A percentile compares a stretch with the other conserved stretches of the same genome.
Conservation (phyloP, 169 alveolate genomes). For the Plasmodium malariae region DNA sequence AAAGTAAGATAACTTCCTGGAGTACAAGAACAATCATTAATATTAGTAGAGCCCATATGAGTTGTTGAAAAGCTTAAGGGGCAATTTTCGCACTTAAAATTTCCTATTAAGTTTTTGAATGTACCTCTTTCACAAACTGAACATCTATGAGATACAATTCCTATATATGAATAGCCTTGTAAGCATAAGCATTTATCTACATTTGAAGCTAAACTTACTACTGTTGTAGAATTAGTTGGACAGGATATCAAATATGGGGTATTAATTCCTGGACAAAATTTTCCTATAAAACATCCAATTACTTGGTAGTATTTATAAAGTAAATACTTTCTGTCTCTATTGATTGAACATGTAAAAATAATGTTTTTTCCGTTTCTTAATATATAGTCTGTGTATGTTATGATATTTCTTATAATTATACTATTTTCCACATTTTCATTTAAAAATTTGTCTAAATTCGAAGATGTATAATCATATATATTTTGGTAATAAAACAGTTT, state of each 20-base stretch:
- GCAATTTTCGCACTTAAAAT: constrained; percentile 80
- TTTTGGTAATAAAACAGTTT: constrained; percentile 45
- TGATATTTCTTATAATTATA: constrained; percentile 12
- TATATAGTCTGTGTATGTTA: constrained; percentile 44
- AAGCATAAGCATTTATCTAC: constrained; percentile 82
- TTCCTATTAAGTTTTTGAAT: constrained; percentile 78
- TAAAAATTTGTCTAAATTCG: constrained; percentile 7
- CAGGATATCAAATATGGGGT: constrained; percentile 77
- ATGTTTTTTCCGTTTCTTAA: constrained; percentile 33
- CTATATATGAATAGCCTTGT: constrained; percentile 79
- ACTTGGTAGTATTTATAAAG: constrained; percentile 50
- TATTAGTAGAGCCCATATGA: constrained; percentile 78
- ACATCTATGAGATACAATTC: constrained; percentile 66
- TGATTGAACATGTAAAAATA: constrained; percentile 57
- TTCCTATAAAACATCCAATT: constrained; percentile 39
- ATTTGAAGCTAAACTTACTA: constrained; percentile 55
- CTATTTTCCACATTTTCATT: constrained; percentile 46
- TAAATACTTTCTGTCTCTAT: constrained; percentile 54
- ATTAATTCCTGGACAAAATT: constrained; percentile 82
- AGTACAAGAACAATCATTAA: constrained; percentile 81
- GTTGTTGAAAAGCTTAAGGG: constrained; percentile 83
- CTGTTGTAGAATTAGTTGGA: constrained; percentile 82
- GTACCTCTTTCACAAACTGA: constrained; percentile 82
- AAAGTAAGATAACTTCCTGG: constrained; percentile 77
- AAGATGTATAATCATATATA: constrained; percentile 47